Base-by-base conservation (phyloP, 2,329 filamentous ascomycete species). In the Nothophoma quercina region DNA sequence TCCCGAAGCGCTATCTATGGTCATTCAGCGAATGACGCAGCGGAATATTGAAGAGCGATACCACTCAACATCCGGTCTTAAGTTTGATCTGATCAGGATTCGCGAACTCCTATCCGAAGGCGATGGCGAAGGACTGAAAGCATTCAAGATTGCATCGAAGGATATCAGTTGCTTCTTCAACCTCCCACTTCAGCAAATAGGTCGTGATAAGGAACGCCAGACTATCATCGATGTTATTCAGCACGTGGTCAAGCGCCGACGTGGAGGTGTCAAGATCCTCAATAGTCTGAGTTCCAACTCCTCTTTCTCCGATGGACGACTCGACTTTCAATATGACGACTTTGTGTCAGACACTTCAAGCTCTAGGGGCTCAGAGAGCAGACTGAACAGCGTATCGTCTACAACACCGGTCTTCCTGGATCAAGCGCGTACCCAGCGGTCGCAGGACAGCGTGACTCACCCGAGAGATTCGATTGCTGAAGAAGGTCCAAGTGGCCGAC, bases 121-220 rank as follows among this genome's bases (percentile, higher is more conserved):
- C 15, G 88, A 96, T 63, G 81, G 83, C 55, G 77, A 84, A 44
- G 86, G 87, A 1, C 78, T 97, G 45, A 86, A 85, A 53, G 82
- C 88, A 30, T 96, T 91, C 80, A 81, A 85, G 58, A 87, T 96
- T 54, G 93, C 85, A 10, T 85, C 87, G n/a, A 90, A 87, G 51
- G 93, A 98, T 72, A 86, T 96, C 0, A 96, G 91, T 1, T 96
- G 92, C 4, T 95, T 96, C 69, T 97, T 97, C 75, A 89, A 92
- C 61, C 82, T 97, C 16, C 93, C 93, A 0, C 84, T 86, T 0
- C 81, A 82, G 51, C 91, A 96, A 81, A 89, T 96, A 59, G 93
- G 93, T 3, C 85, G 93, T 28, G 81, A 88, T 23, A 80, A 84
- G 56, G 91, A 96, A 70, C 86, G 85, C 33, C 80, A 87, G 38